Percentiles rank a stretch among this genome's conserved stretches.
Evolutionary conservation across 2,329 filamentous ascomycete genomes (phyloP).

Genomic region (Blastomyces emzantsi): DNA sequence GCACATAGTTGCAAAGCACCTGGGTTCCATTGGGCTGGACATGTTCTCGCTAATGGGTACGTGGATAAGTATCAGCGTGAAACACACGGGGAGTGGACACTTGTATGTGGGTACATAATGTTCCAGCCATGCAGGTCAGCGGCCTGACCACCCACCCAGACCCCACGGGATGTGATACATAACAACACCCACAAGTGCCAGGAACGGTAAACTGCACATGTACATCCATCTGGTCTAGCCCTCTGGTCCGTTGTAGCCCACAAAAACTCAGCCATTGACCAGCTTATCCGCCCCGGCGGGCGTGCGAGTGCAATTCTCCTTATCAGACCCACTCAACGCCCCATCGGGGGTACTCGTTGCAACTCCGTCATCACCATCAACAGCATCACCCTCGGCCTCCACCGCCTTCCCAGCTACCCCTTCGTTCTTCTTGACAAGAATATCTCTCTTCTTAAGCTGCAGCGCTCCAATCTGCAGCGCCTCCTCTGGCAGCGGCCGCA

Average conservation of each 20-base stretch:
- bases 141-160: too few relatives aligned
- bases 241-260: too few relatives aligned
- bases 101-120: too few relatives aligned
- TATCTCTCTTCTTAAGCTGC: conserved; percentile 59
- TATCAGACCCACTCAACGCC: conserved; percentile 2
- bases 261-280: neutral
- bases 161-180: too few relatives aligned
- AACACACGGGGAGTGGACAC: neutral
- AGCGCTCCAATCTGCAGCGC: conserved; percentile 74
- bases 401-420: neutral
- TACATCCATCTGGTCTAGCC: too few relatives aligned
- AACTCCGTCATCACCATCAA: neutral
- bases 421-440: conserved; percentile 15
- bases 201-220: too few relatives aligned
- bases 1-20: neutral
- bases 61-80: neutral
- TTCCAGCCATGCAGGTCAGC: too few relatives aligned
- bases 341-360: neutral
- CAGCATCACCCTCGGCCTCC: neutral
- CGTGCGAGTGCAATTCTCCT: conserved; percentile 2
- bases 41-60: neutral
- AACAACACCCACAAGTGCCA: too few relatives aligned
- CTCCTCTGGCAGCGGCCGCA: conserved; percentile 78
- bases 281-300: neutral
- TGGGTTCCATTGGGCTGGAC: neutral